Base-by-base conservation (phyloP, 1,284 basidiomycete genomes). In the Heterobasidion annosum region DNA sequence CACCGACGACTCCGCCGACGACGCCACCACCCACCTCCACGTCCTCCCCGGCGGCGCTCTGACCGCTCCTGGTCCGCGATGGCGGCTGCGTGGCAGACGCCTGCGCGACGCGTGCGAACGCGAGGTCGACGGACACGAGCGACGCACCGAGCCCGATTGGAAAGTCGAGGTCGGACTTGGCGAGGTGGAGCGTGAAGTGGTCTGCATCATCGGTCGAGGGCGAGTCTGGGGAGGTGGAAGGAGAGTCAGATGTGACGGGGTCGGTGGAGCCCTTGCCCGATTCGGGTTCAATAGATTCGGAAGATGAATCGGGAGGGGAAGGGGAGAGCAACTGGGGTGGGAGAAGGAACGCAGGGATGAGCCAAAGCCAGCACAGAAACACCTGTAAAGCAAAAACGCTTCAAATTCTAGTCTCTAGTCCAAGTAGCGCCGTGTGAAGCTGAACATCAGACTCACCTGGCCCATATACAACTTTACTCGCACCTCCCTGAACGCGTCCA, bases 331-430 rank as follows among this genome's bases (percentile, higher is more conserved):
- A 62, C 8, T 72, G 69, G 19, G 76, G 73, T 43, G 77, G 72
- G 68, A 91, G 78, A 63, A 92, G 88, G 71, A 93, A 92, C 0
- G 82, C 75, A 0, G 91, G 91, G 56, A 93, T 81, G 63, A 92
- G 75, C 91, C 90, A 92, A 53, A 83, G 67, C 90, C 90, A 93
- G 32, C 86, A 83, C 67, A 93, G 80, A 59, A 87, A 82, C 1
- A 90, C 74, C 76, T 88, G 59, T 33, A 13, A 13, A 34, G 48
- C 43, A 55, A 34, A 37, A n/a, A 15, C 16, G 52, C 15, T 18
- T 47, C 33, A 10, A 13, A 12, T n/a, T n/a, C 16, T n/a, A 3
- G 54, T 37, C 58, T 19, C 56, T 54, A 51, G 54, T 34, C 18
- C 49, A 43, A 40, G 53, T n/a, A 2, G 10, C 19, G 19, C 1